Conservation (phyloP, 177 flowering plant genomes). For the Tripterygium wilfordii region DNA sequence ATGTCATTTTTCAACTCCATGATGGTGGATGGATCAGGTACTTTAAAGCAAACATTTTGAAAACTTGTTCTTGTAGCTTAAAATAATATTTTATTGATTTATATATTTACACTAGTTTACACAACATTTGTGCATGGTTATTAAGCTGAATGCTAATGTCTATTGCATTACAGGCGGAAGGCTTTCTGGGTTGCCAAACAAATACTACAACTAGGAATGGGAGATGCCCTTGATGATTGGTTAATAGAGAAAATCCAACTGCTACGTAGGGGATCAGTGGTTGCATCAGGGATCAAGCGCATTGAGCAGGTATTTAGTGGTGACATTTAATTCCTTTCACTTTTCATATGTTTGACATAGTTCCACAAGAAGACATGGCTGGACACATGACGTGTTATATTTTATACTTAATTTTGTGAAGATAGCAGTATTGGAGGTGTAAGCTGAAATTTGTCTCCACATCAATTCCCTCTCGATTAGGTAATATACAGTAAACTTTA, state of each 20-base stretch:
- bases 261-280: constrained; percentile 74
- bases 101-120: constrained; percentile 9
- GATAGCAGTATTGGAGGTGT: too few species aligned
- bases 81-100: too few species aligned
- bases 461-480: too few species aligned
- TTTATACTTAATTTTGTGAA: too few species aligned
- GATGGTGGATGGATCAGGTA: constrained; percentile 99
- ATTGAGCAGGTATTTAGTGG: constrained; percentile 82
- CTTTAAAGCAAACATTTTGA: too few species aligned
- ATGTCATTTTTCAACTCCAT: constrained; percentile 90
- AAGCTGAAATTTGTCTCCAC: too few species aligned
- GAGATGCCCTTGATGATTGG: constrained; percentile 99
- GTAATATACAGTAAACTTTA: too few species aligned
- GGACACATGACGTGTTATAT: too few species aligned
- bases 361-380: too few species aligned
- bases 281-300: constrained; percentile 78
- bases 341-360: too few species aligned
- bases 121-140: constrained; percentile 4
- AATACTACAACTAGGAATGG: constrained; percentile 95
- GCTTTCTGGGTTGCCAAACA: constrained; percentile 99
- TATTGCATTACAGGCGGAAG: constrained; percentile 62
- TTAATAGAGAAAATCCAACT: constrained; percentile 84
- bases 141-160: too few species aligned
- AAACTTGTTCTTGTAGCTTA: too few species aligned
- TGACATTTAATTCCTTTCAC: not conserved